Evolutionary conservation across 345 rosid species (phyloP), one percentile per base, ranked within the genome.

Genomic region (Psidium friedrichsthalianum): DNA sequence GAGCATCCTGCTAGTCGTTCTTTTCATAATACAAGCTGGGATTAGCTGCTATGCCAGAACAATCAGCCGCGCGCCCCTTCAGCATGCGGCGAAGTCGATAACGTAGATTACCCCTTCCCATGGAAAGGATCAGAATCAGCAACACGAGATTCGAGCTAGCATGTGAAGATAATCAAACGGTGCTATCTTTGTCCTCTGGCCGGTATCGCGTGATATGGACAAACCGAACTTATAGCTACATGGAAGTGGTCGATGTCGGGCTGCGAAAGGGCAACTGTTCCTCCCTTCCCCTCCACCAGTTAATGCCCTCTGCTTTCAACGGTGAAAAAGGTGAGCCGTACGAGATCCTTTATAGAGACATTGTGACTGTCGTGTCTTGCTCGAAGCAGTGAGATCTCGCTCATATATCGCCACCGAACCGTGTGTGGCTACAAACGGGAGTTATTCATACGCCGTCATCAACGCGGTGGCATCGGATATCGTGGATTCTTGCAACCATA

Each of bases 381-480:
- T 58, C 36, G 0, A 13, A 58, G 69, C 69, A 58, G 69, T 58
- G 69, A 58, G 69, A 58, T 58, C 36, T 58, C 0, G 0, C 6
- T 13, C 0, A 2, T 58, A 58, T 58, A 58, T n/a, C 32, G 27
- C 6, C 69, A 58, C 69, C 69, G 36, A 58, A 0, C 69, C 36
- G 11, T 61, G 42, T 61, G 15, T 61, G 1, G 9, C 16, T 29
- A 29, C 8, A 29, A 32, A 61, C 8, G 74, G 74, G 74, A 0
- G 0, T 61, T 9, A 27, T 29, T 61, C 74, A 61, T 61, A 29
- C 0, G 74, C 74, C 10, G 0, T 61, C 74, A 1, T 61, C 1
- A 0, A 1, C 0, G 74, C 74, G 1, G 0, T 0, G 3, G 0
- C 1, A 6, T 0, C 0, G 21, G 0, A 14, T 0, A 29, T 61